Evolutionary conservation across 768 basidiomycete genomes (phyloP).

Genomic region (Phanerochaete carnosa): DNA sequence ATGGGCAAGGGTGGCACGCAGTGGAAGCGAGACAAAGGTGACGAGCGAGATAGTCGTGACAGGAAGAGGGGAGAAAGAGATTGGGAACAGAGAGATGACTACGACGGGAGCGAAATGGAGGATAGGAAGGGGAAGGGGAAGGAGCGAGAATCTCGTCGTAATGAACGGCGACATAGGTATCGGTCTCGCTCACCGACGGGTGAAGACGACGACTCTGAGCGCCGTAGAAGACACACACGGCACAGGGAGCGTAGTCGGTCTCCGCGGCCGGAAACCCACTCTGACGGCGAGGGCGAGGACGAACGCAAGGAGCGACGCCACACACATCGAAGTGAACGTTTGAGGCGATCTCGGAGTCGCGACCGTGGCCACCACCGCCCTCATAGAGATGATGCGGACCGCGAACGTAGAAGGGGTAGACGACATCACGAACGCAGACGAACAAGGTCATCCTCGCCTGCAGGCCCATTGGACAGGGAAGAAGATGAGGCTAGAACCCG

Average conservation of each 20-base stretch:
- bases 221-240: constrained; percentile 12
- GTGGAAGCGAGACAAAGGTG: constrained; percentile 36
- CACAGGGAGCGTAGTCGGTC: constrained; percentile 2
- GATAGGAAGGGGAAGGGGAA: constrained; percentile 27
- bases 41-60: constrained; percentile 42
- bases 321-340: not conserved
- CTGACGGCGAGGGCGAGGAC: not conserved
- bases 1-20: constrained; percentile 28
- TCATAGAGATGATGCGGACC: not conserved
- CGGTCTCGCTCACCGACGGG: constrained; percentile 29
- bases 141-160: constrained; percentile 26
- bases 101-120: constrained; percentile 34
- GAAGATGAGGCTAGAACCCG: not conserved
- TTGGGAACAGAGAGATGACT: constrained; percentile 49
- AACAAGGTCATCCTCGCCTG: not conserved
- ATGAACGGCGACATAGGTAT: constrained; percentile 20
- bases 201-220: constrained; percentile 19
- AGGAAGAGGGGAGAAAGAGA: constrained; percentile 46
- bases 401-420: not conserved
- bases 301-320: constrained; percentile 4
- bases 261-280: not conserved
- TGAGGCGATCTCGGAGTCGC: constrained; percentile 5
- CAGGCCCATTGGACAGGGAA: not conserved
- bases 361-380: not conserved
- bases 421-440: not conserved